phyloP scores from a whole-genome alignment of 1,139 yeast species.

The Blastobotrys capitulatus region DNA sequence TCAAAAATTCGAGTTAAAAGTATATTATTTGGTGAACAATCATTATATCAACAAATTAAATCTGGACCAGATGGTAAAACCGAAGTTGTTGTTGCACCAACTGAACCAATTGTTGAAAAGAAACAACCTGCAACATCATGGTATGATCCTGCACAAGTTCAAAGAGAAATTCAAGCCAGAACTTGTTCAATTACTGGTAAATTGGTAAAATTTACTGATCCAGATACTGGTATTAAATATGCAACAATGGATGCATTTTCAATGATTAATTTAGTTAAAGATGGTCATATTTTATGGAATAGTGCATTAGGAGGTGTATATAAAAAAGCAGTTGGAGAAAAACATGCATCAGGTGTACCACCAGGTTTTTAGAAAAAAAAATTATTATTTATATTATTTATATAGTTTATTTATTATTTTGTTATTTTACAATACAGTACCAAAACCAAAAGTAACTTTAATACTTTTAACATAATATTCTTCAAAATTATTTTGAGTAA shows the following conservation, averaged over 20 bases:
- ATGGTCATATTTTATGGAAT: slow-evolving; percentile 66
- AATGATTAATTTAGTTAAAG: slow-evolving; percentile 60
- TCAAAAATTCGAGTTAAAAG: slow-evolving; percentile 38
- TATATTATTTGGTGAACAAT: slow-evolving; percentile 55
- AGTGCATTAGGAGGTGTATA: slow-evolving; percentile 66
- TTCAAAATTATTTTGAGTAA: slow-evolving; percentile 78
- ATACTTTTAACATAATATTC: slow-evolving; percentile 84
- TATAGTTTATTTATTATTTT: neutral
- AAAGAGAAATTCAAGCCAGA: slow-evolving; percentile 10
- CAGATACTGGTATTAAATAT: slow-evolving; percentile 75
- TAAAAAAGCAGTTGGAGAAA: slow-evolving; percentile 50
- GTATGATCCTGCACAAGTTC: slow-evolving; percentile 11
- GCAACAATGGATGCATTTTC: slow-evolving; percentile 74
- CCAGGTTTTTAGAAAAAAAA: slow-evolving; percentile 64
- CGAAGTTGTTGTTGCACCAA: neutral
- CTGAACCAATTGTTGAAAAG: slow-evolving; percentile 2
- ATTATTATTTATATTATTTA: neutral
- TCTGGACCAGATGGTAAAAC: slow-evolving; percentile 1
- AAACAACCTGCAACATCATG: slow-evolving; percentile 3
- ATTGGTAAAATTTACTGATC: slow-evolving; percentile 82
- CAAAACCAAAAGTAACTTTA: slow-evolving; percentile 89
- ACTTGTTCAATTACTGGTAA: slow-evolving; percentile 72
- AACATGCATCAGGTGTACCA: slow-evolving; percentile 86
- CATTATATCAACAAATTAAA: slow-evolving; percentile 25
- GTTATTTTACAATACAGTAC: slow-evolving; percentile 29